These are phyloP conservation scores for Aspergillus novoparasiticus DNA, from an alignment of 2,329 filamentous ascomycete genomes.

Conservation along the genomic window DNA sequence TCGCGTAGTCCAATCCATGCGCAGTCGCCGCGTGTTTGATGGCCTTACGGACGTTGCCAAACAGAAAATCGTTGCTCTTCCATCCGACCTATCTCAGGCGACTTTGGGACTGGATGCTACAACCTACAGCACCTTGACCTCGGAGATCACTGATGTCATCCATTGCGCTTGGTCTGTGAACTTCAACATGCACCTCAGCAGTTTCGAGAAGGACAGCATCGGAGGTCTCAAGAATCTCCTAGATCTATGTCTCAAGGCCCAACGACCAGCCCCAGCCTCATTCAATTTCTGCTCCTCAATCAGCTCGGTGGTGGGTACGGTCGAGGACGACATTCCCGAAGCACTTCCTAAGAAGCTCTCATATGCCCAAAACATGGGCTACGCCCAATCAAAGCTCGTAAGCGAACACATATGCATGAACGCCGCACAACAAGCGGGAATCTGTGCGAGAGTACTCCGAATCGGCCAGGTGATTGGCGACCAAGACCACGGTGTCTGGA, in stretches of 20 bases:
- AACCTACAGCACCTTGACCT: slow-evolving; percentile 45
- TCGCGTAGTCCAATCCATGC: slow-evolving; percentile 50
- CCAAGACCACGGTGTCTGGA: slow-evolving; percentile 25
- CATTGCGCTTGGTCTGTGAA: slow-evolving; percentile 69
- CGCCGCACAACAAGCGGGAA: slow-evolving; percentile 19
- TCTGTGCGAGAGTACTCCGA: slow-evolving; percentile 32
- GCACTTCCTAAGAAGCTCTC: slow-evolving; percentile 31
- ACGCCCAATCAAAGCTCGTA: slow-evolving; percentile 42
- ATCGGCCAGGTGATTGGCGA: slow-evolving; percentile 41
- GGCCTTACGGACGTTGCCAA: slow-evolving; percentile 19
- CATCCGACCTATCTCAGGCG: slow-evolving; percentile 50
- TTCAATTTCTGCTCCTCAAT: slow-evolving; percentile 57
- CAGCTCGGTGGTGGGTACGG: slow-evolving; percentile 43
- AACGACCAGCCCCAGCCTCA: slow-evolving; percentile 34
- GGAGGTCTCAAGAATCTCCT: slow-evolving; percentile 50
- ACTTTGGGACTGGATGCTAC: slow-evolving; percentile 51
- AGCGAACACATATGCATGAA: slow-evolving; percentile 35
- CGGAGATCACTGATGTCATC: slow-evolving; percentile 55
- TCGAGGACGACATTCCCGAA: slow-evolving; percentile 36
- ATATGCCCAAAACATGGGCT: slow-evolving; percentile 48
- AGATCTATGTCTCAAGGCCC: slow-evolving; percentile 38
- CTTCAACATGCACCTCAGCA: slow-evolving; percentile 59
- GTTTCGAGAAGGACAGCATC: slow-evolving; percentile 59
- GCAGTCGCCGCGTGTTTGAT: slow-evolving; percentile 36
- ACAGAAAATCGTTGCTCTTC: slow-evolving; percentile 51